Conservation (phyloP, 2,329 filamentous ascomycete genomes). For the Xylariales sp. region DNA sequence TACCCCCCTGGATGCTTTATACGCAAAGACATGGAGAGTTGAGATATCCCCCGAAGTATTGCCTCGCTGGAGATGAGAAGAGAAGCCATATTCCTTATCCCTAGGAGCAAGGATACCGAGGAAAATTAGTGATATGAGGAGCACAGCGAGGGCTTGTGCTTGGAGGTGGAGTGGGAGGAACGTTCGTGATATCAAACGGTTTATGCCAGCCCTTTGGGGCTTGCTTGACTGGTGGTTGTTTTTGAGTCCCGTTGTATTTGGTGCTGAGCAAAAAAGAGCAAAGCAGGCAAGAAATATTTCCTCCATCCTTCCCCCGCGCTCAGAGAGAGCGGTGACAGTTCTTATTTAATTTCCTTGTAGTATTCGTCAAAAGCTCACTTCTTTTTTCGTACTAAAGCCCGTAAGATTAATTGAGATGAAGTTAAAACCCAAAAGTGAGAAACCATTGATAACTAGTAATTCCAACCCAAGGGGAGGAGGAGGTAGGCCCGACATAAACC, state of each 20-base stretch:
- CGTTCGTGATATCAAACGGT: constrained; percentile 4
- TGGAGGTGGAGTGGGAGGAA: too few relatives aligned
- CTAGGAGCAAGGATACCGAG: constrained; percentile 13
- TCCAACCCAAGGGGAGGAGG: too few relatives aligned
- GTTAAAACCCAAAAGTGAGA: constrained; percentile 13
- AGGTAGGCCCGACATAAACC: too few relatives aligned
- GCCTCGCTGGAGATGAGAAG: constrained; percentile 12
- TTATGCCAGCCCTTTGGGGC: neutral
- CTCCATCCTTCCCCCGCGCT: constrained; percentile 19
- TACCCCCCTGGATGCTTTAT: constrained; percentile 10
- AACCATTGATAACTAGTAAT: too few relatives aligned
- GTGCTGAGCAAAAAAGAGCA: constrained; percentile 24
- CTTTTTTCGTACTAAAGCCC: constrained; percentile 21
- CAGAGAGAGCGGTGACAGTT: constrained; percentile 31
- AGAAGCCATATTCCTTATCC: constrained; percentile 1
- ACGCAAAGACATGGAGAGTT: constrained; percentile 11
- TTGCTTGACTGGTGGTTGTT: constrained; percentile 16
- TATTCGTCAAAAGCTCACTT: constrained; percentile 32
- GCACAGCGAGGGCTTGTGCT: too few relatives aligned
- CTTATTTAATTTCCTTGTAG: constrained; percentile 41
- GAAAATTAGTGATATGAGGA: too few relatives aligned
- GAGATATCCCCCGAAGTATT: constrained; percentile 7
- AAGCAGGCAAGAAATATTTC: constrained; percentile 32
- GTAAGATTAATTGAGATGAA: constrained; percentile 34
- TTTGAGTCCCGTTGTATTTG: constrained; percentile 28